Percentiles rank a stretch among this genome's conserved stretches.
phyloP scores from a whole-genome alignment of 2,329 filamentous ascomycete genomes.

The Trichophyton mentagrophytes region DNA sequence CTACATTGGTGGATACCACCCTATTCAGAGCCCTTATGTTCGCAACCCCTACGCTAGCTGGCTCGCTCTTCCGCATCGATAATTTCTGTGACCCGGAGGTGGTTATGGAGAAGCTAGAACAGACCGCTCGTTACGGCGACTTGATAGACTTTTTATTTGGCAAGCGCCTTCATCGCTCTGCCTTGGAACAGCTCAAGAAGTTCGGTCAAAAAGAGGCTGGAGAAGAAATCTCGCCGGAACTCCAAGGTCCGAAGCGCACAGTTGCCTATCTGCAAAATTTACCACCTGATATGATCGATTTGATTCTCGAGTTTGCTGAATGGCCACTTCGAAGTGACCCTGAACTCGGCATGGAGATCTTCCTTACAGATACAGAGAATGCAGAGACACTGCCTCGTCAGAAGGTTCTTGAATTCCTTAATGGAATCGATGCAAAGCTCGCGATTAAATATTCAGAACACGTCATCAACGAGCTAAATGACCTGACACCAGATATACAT shows the following conservation, averaged over 20 bases:
- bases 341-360: conserved; percentile 76
- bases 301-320: conserved; percentile 80
- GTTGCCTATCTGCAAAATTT: conserved; percentile 83
- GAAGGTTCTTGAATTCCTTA: conserved; percentile 61
- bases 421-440: conserved; percentile 53
- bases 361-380: conserved; percentile 85
- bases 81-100: conserved; percentile 97
- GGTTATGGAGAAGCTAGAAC: conserved; percentile 81
- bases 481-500: conserved; percentile 74
- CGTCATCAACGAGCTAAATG: conserved; percentile 74
- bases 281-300: conserved; percentile 72
- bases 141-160: conserved; percentile 96
- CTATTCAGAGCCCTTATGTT: conserved; percentile 95
- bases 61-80: conserved; percentile 82
- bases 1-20: conserved; percentile 80
- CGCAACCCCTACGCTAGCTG: conserved; percentile 68
- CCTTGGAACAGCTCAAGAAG: conserved; percentile 65
- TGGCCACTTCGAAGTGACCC: conserved; percentile 71
- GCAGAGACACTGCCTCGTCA: conserved; percentile 76
- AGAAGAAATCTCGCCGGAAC: conserved; percentile 33
- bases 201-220: conserved; percentile 46
- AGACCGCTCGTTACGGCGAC: conserved; percentile 79
- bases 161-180: conserved; percentile 81
- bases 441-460: conserved; percentile 81
- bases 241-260: conserved; percentile 73